Conservation (phyloP, 176 grass and related monocot species). For the Guadua angustifolia region DNA sequence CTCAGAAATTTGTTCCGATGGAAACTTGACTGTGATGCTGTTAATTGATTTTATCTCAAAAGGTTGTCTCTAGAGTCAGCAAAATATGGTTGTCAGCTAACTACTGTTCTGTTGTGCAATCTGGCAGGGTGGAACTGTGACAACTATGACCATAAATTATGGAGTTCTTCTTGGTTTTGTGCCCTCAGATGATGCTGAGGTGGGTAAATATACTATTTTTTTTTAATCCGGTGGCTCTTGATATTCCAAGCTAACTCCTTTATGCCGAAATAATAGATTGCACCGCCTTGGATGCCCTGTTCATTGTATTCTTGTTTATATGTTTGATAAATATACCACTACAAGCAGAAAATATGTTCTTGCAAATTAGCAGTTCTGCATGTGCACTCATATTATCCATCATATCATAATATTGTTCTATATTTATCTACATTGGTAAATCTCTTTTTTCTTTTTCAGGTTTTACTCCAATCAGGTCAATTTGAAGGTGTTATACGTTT, state of each 20-base stretch:
- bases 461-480: slow-evolving; percentile 77
- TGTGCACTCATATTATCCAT: neutral
- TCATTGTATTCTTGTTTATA: neutral
- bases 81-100: slow-evolving; percentile 27
- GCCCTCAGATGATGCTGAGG: slow-evolving; percentile 71
- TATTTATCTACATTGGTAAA: neutral
- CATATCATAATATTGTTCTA: neutral
- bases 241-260: slow-evolving; percentile 27
- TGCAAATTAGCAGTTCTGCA: slow-evolving; percentile 1
- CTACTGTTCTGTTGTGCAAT: slow-evolving; percentile 23
- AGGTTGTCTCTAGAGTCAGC: neutral
- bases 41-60: slow-evolving; percentile 19
- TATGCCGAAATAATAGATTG: neutral
- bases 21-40: neutral
- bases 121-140: slow-evolving; percentile 77
- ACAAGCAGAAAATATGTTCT: neutral
- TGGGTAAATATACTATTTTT: slow-evolving; percentile 40
- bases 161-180: slow-evolving; percentile 89
- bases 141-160: slow-evolving; percentile 92
- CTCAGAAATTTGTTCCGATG: neutral
- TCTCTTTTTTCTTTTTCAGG: slow-evolving; percentile 51
- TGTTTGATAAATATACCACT: slow-evolving; percentile 35
- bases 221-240: slow-evolving; percentile 31
- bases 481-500: slow-evolving; percentile 79
- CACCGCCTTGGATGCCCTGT: neutral